Evolutionary conservation across 202 grass and related monocot species (phyloP).

Genomic region (Miscanthus sacchariflorus): DNA sequence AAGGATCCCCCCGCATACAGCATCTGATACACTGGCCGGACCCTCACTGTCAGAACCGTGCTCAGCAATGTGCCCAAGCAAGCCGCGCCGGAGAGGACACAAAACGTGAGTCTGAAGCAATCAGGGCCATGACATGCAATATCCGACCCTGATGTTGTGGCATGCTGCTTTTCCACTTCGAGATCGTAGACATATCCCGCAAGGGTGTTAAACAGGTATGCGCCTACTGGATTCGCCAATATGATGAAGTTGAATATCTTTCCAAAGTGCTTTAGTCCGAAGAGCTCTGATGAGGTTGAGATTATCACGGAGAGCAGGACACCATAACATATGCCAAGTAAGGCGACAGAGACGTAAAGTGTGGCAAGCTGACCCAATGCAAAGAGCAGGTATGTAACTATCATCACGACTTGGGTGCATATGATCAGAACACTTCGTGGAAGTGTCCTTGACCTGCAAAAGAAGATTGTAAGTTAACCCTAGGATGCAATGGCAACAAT

Average conservation of each 20-base stretch:
- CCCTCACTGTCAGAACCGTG: slow-evolving; percentile 66
- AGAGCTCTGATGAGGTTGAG: slow-evolving; percentile 81
- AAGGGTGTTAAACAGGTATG: slow-evolving; percentile 77
- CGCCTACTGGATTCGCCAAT: slow-evolving; percentile 76
- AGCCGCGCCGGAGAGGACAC: slow-evolving; percentile 67
- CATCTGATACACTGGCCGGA: slow-evolving; percentile 92
- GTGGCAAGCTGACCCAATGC: slow-evolving; percentile 54
- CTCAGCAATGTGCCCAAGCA: slow-evolving; percentile 78
- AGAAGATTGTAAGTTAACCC: slow-evolving; percentile 25
- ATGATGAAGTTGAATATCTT: slow-evolving; percentile 85
- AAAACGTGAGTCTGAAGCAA: slow-evolving; percentile 85
- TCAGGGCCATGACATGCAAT: slow-evolving; percentile 78
- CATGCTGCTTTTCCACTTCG: slow-evolving; percentile 68
- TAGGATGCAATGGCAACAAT: neutral
- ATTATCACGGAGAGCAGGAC: slow-evolving; percentile 76
- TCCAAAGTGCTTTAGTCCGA: slow-evolving; percentile 92
- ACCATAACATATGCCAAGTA: slow-evolving; percentile 81
- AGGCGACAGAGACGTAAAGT: slow-evolving; percentile 59
- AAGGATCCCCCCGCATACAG: slow-evolving; percentile 93
- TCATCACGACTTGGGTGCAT: slow-evolving; percentile 83
- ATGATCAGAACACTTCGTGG: slow-evolving; percentile 71
- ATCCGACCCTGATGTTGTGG: slow-evolving; percentile 30
- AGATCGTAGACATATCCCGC: slow-evolving; percentile 80
- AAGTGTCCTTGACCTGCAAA: slow-evolving; percentile 81
- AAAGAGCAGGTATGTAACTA: slow-evolving; percentile 81